phyloP scores from a whole-genome alignment of 2,329 filamentous ascomycete species.

The Fonsecaea monophora region DNA sequence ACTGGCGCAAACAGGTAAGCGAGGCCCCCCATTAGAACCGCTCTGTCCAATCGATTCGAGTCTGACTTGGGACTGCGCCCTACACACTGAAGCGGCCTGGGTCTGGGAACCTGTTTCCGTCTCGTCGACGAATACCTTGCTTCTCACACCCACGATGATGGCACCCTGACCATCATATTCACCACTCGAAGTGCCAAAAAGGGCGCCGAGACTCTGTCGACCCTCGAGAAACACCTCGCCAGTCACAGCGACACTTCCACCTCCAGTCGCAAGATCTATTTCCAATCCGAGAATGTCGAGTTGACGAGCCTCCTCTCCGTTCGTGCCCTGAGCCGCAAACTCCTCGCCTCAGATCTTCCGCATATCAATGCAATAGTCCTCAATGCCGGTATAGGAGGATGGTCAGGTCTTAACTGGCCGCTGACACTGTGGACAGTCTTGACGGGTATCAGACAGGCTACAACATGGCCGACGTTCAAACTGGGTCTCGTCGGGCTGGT shows the following conservation, averaged over 20 bases:
- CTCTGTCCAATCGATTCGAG: not conserved
- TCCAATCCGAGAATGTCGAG: constrained; percentile 65
- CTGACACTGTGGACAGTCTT: constrained; percentile 63
- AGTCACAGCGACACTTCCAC: constrained; percentile 50
- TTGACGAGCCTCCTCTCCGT: constrained; percentile 63
- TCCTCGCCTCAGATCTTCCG: constrained; percentile 61
- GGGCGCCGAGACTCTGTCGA: constrained; percentile 72
- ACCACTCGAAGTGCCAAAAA: constrained; percentile 81
- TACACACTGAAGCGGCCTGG: constrained; percentile 71
- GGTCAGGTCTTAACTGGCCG: constrained; percentile 77
- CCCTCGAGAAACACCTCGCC: constrained; percentile 69
- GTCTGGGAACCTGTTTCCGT: constrained; percentile 80
- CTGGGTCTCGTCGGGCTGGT: constrained; percentile 63
- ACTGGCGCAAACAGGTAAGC: constrained; percentile 85
- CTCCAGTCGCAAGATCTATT: constrained; percentile 53
- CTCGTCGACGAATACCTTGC: constrained; percentile 87
- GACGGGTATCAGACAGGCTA: constrained; percentile 69
- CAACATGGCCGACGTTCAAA: constrained; percentile 83
- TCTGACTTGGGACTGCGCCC: constrained; percentile 42
- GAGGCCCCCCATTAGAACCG: not conserved
- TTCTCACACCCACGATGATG: constrained; percentile 55
- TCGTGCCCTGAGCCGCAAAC: constrained; percentile 58
- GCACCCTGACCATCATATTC: constrained; percentile 77
- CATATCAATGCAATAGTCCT: constrained; percentile 80
- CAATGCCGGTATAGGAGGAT: constrained; percentile 89